Evolutionary conservation across 2,329 filamentous ascomycete genomes (phyloP).

Genomic region (Alternaria burnsii): DNA sequence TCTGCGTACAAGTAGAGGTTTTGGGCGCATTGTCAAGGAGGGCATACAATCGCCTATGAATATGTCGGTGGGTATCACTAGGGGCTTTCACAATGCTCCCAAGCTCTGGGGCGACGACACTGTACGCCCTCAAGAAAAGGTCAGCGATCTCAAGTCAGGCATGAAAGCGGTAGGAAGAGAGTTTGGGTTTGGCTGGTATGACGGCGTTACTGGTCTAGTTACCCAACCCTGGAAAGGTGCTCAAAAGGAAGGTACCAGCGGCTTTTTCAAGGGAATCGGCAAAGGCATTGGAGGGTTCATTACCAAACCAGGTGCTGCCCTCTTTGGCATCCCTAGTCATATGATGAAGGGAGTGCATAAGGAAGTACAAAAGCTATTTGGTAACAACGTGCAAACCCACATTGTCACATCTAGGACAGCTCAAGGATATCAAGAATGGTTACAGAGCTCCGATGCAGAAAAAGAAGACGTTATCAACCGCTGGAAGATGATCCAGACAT

Average conservation of each 20-base stretch:
- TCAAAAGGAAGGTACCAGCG: slow-evolving; percentile 29
- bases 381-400: slow-evolving; percentile 19
- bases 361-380: slow-evolving; percentile 26
- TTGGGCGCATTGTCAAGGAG: slow-evolving; percentile 15
- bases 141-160: slow-evolving; percentile 31
- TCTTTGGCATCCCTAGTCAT: slow-evolving; percentile 25
- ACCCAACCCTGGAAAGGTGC: slow-evolving; percentile 31
- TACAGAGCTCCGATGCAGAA: slow-evolving; percentile 24
- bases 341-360: slow-evolving; percentile 28
- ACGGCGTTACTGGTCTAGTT: slow-evolving; percentile 34
- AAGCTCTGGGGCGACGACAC: slow-evolving; percentile 36
- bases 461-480: slow-evolving; percentile 22
- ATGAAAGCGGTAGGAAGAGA: slow-evolving; percentile 29
- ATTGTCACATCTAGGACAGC: slow-evolving; percentile 24
- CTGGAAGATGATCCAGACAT: slow-evolving; percentile 23
- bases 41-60: slow-evolving; percentile 25
- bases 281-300: slow-evolving; percentile 37
- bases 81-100: slow-evolving; percentile 32
- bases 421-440: slow-evolving; percentile 33
- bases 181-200: slow-evolving; percentile 35
- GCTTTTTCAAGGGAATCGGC: slow-evolving; percentile 37
- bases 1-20: slow-evolving; percentile 23
- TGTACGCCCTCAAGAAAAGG: slow-evolving; percentile 26
- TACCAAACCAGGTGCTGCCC: slow-evolving; percentile 32
- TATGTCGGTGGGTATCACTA: slow-evolving; percentile 23